Base-by-base conservation (phyloP, 1,284 basidiomycete genomes). In the Amylostereum areolatum region DNA sequence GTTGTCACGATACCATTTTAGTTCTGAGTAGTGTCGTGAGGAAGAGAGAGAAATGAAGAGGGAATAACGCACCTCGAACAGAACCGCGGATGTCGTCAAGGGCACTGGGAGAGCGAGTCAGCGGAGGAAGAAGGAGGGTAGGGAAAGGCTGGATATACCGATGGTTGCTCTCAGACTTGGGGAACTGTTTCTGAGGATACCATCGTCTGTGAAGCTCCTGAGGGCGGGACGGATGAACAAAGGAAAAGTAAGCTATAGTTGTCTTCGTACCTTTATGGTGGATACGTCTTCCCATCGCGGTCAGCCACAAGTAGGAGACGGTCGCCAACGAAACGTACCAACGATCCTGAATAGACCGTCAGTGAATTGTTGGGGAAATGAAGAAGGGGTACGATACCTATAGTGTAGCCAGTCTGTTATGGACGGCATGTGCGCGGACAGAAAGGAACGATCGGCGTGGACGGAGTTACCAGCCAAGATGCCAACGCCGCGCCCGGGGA, bases 391-490 rank as follows among this genome's bases (percentile, higher is more conserved):
- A 33, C 49, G 59, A 57, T 56, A 86, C 88, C 88, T 79, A 64
- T 91, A 91, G 63, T 91, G 88, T 43, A 91, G 70, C 77, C 83
- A 85, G 40, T 89, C 75, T 6, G 82, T 61, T 12, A 89, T 63
- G 49, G 83, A 78, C 3, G 89, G 88, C 85, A 92, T 89, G 52
- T 89, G 79, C 58, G 80, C 77, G 2, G 68, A 70, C 10, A 94
- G 69, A 60, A 94, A 94, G 2, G 68, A 65, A 50, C 80, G 74
- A 64, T 94, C 91, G 1, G 78, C 80, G 58, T 94, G 89, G 1
- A 93, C 85, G 5, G 87, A 86, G 62, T 77, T 92, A 2, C 90
- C 90, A 1, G 90, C 89, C 10, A 94, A 74, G 8, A 90, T 76
- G 3, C 78, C 91, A 1, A 68, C 67, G 36, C 75, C 66, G 50